Evolutionary conservation across 805 yeast species (phyloP).

Genomic region (Metschnikowia peoriensis): DNA sequence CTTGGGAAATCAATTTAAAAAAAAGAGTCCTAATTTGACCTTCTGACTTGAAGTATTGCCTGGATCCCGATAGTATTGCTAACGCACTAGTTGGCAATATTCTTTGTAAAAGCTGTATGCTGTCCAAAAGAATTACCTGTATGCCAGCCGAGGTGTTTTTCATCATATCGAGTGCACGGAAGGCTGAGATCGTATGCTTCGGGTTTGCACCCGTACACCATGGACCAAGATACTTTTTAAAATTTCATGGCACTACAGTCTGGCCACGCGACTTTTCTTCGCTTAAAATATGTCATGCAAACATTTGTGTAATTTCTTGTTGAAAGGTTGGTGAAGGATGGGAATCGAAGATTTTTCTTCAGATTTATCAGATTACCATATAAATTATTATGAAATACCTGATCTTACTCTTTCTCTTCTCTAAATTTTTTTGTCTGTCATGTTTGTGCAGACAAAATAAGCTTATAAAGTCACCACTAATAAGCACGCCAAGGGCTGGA

Average conservation of each 20-base stretch:
- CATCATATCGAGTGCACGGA: slow-evolving; percentile 6
- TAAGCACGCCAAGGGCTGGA: too few relatives aligned
- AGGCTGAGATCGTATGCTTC: not conserved
- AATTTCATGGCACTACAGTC: not conserved
- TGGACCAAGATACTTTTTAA: not conserved
- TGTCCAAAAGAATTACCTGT: slow-evolving; percentile 4
- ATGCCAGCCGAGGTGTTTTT: slow-evolving; percentile 10
- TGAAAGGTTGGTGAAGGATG: too few relatives aligned
- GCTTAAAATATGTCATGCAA: too few relatives aligned
- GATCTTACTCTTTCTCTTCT: too few relatives aligned
- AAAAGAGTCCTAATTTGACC: slow-evolving; percentile 11
- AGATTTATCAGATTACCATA: too few relatives aligned
- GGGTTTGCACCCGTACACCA: slow-evolving; percentile 4
- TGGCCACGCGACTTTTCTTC: not conserved
- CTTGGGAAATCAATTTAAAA: not conserved
- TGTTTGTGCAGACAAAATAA: too few relatives aligned
- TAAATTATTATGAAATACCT: too few relatives aligned
- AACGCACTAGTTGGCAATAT: not conserved
- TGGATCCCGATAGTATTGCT: not conserved
- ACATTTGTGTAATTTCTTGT: too few relatives aligned
- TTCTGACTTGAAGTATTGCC: slow-evolving; percentile 1
- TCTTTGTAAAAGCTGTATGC: slow-evolving; percentile 5
- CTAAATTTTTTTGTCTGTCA: too few relatives aligned
- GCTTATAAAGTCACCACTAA: too few relatives aligned
- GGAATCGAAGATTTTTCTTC: too few relatives aligned